Base-by-base conservation (phyloP, 352 stramenopile species). In the Pythium scleroteichum region DNA sequence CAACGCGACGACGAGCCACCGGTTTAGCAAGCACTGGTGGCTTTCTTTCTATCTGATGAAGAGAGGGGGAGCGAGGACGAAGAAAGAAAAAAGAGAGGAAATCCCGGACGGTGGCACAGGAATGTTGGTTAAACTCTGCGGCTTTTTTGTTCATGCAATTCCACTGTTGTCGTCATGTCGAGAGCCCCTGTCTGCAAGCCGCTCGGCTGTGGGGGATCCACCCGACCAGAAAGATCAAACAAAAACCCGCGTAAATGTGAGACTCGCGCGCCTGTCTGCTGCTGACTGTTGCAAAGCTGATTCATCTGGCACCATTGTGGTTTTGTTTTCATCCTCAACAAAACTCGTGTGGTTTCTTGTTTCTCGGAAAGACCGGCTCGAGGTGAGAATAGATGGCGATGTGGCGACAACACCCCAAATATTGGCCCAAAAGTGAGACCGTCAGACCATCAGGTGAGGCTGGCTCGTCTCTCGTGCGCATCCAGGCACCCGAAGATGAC, bases 31-130 rank as follows among this genome's bases (percentile, higher is more conserved):
- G 52, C 52, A 58, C 4, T 17, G n/a, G 27, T 35, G 29, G 10
- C 10, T 35, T 35, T 10, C 10, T 35, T 35, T 23, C 19, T 33
- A 35, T 35, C 40, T 38, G 20, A 48, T 47, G 24, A 35, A 48
- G 46, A 47, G 46, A 46, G 19, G 35, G 32, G n/a, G 38, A 41
- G 46, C 14, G 47, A 52, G 17, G 39, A 22, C 23, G 23, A 59
- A 59, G 38, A 59, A 59, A 39, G 23, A 59, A 42, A 44, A 60
- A 33, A 29, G 46, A 44, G 44, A 44, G n/a, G 38, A 52, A 60
- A 60, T 19, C 19, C 19, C 19, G n/a, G n/a, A n/a, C n/a, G n/a
- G 19, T n/a, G 19, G 17, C 9, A 5, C 6, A 27, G 50, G 52
- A 60, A 33, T 60, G 53, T 53, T 53, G 23, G 53, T 52, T 20